Conservation (phyloP, 1,284 basidiomycete genomes). For the Athelia psychrophila region DNA sequence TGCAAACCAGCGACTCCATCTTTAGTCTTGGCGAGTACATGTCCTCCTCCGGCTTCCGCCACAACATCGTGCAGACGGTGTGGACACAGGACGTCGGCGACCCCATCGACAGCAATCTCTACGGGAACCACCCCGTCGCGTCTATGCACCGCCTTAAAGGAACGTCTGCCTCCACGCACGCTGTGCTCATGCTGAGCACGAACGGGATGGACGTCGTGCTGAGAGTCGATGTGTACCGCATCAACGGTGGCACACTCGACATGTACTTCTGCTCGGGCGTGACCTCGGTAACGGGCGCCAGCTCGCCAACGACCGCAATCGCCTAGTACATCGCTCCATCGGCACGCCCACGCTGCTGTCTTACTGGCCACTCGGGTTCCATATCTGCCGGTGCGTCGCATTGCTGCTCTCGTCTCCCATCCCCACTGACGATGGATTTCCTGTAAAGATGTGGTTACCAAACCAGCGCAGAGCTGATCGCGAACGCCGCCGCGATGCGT, state of each 20-base stretch:
- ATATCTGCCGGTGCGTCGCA: no score
- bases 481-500: constrained; percentile 57
- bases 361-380: constrained; percentile 69
- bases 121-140: constrained; percentile 17
- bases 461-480: constrained; percentile 43
- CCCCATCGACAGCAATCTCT: constrained; percentile 62
- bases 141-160: constrained; percentile 47
- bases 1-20: constrained; percentile 66
- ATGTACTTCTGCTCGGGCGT: constrained; percentile 74
- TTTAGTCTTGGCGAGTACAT: constrained; percentile 79
- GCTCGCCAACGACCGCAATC: constrained; percentile 61
- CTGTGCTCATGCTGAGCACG: constrained; percentile 72
- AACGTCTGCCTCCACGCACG: constrained; percentile 52
- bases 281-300: no score
- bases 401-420: no score
- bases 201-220: constrained; percentile 52
- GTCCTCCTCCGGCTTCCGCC: constrained; percentile 62
- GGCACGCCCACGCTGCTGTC: constrained; percentile 68
- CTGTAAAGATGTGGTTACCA: constrained; percentile 65
- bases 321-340: constrained; percentile 62
- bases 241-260: constrained; percentile 64
- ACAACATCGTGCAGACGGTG: constrained; percentile 65
- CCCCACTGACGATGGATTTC: no score
- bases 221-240: constrained; percentile 55
- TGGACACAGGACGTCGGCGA: constrained; percentile 66